phyloP scores from a whole-genome alignment of 208 protist species.

The Phytomonas sp. region DNA sequence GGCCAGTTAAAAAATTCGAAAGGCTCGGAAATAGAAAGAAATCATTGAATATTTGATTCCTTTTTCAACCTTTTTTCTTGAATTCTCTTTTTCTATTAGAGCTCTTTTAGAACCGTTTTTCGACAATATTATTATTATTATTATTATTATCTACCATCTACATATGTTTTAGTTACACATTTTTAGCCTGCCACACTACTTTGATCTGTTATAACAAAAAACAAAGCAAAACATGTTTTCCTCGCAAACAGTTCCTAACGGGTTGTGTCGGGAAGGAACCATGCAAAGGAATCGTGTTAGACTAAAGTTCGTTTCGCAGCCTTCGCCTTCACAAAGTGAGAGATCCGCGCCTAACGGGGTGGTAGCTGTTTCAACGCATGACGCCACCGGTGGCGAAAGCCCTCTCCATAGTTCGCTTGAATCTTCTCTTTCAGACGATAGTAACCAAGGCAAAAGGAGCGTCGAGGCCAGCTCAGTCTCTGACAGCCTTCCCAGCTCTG shows the following conservation, averaged over 20 bases:
- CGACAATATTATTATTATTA: neutral
- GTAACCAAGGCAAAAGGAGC: neutral
- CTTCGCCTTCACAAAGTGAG: neutral
- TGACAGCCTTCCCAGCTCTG: neutral
- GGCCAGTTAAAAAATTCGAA: neutral
- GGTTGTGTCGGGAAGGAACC: neutral
- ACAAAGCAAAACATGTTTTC: neutral
- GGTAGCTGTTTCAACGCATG: neutral
- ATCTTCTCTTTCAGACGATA: neutral
- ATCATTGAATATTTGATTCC: neutral
- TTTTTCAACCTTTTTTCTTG: neutral
- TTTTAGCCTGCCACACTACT: slow-evolving; percentile 10
- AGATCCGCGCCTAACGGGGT: neutral
- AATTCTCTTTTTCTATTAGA: neutral
- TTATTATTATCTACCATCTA: slow-evolving; percentile 8
- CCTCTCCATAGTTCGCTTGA: neutral
- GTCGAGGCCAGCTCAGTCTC: neutral
- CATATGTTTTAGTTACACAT: slow-evolving; percentile 11
- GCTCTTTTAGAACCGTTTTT: neutral
- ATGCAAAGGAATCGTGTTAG: neutral
- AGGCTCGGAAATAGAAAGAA: neutral
- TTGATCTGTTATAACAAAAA: slow-evolving; percentile 13
- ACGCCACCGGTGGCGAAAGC: neutral
- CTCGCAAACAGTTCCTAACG: neutral
- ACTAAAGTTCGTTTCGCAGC: neutral